A percentile compares a stretch with the other conserved stretches of the same genome.
Conservation (phyloP, 2,329 filamentous ascomycete species). For the Elsinoe batatas region DNA sequence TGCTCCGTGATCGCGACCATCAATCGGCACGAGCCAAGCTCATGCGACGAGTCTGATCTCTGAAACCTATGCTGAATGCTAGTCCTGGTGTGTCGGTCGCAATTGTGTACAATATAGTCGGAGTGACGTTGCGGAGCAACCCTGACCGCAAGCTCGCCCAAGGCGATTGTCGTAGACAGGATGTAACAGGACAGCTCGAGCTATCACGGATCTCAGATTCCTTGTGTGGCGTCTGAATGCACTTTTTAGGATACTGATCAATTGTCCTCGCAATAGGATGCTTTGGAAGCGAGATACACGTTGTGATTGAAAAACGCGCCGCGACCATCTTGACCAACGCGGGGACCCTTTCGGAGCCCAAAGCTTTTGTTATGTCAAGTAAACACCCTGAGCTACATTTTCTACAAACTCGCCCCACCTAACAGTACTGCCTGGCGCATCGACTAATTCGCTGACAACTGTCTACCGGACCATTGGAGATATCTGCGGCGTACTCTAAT, state of each 20-base stretch:
- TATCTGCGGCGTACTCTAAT: background rate
- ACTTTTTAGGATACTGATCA: no score
- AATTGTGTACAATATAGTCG: background rate
- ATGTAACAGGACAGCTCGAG: background rate
- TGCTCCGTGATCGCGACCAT: background rate
- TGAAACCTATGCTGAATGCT: background rate
- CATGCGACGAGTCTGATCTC: background rate
- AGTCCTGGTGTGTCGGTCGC: background rate
- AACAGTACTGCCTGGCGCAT: background rate
- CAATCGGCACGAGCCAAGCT: background rate
- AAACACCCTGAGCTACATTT: background rate
- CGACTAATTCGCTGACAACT: background rate
- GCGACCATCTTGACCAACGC: conserved; percentile 1
- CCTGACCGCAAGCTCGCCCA: background rate
- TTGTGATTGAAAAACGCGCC: conserved; percentile 2
- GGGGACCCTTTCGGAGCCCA: background rate
- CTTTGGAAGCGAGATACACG: background rate
- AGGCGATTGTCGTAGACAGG: background rate
- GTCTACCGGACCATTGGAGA: background rate
- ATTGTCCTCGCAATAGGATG: background rate
- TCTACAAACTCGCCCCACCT: background rate
- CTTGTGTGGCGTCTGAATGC: no score
- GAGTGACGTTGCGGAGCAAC: conserved; percentile 11
- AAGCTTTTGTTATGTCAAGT: conserved; percentile 5
- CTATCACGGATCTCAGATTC: background rate